Evolutionary conservation across 108 stramenopile genomes (phyloP).

Genomic region (Skeletonema tropicum): DNA sequence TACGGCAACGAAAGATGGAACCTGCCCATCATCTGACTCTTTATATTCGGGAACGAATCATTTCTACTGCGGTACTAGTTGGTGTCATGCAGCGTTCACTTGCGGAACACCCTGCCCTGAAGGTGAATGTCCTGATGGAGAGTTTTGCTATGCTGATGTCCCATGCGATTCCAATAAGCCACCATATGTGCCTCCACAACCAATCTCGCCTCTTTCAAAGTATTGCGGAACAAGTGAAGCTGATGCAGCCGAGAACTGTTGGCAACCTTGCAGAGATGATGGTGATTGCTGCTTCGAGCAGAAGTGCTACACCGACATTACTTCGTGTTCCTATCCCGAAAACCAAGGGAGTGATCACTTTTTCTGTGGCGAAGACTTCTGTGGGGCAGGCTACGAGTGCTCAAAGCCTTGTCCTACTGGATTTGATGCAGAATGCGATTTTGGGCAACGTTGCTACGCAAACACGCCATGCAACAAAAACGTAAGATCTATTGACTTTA

Average conservation of each 20-base stretch:
- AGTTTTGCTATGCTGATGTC: conserved; percentile 82
- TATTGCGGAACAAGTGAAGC: conserved; percentile 21
- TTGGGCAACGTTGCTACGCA: conserved; percentile 70
- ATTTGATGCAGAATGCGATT: conserved; percentile 61
- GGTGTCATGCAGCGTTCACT: conserved; percentile 75
- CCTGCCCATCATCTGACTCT: conserved; percentile 11
- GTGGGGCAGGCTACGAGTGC: conserved; percentile 39
- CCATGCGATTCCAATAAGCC: conserved; percentile 49
- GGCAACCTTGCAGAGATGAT: conserved; percentile 46
- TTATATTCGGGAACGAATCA: conserved; percentile 45
- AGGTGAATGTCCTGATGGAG: conserved; percentile 72
- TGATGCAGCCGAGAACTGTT: conserved; percentile 34
- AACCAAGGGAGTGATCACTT: conserved; percentile 38
- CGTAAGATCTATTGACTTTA: neutral
- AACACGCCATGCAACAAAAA: conserved; percentile 67
- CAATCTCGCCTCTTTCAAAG: conserved; percentile 1
- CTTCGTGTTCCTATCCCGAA: conserved; percentile 13
- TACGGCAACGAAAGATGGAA: conserved; percentile 14
- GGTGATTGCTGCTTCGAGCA: conserved; percentile 48
- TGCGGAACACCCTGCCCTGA: conserved; percentile 70
- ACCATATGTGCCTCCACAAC: conserved; percentile 1
- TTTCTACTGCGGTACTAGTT: conserved; percentile 80
- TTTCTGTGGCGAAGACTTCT: conserved; percentile 50
- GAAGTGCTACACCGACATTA: conserved; percentile 18
- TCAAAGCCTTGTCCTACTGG: conserved; percentile 68